Evolutionary conservation across 208 protist species (phyloP).

Genomic region (Trypanosoma congolense): DNA sequence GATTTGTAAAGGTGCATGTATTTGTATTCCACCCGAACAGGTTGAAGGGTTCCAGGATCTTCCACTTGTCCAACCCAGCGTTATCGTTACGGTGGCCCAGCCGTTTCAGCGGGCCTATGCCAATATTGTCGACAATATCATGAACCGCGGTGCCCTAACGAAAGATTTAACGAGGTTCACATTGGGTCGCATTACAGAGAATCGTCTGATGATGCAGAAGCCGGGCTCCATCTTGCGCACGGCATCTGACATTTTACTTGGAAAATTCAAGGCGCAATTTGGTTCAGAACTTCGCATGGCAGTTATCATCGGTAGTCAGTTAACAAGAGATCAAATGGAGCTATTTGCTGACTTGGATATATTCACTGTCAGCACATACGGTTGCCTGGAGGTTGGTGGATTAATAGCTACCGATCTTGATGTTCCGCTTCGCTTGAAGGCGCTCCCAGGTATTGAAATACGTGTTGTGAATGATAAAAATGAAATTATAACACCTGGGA

Average conservation of each 20-base stretch:
- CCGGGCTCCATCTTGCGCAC: constrained; percentile 64
- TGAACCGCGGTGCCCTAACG: constrained; percentile 71
- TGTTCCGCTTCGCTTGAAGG: constrained; percentile 84
- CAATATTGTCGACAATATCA: constrained; percentile 88
- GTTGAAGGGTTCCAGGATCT: constrained; percentile 86
- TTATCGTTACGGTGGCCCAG: constrained; percentile 78
- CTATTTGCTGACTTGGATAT: constrained; percentile 87
- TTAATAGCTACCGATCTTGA: constrained; percentile 86
- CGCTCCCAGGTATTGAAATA: constrained; percentile 83
- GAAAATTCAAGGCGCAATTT: constrained; percentile 89
- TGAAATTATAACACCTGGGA: constrained; percentile 84
- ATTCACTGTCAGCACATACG: constrained; percentile 87
- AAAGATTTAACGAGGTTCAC: constrained; percentile 82
- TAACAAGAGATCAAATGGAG: constrained; percentile 84
- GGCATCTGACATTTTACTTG: constrained; percentile 69
- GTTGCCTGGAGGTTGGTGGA: constrained; percentile 84
- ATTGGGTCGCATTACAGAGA: constrained; percentile 83
- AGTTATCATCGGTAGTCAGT: constrained; percentile 77
- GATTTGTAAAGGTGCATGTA: constrained; percentile 78
- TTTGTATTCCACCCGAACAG: constrained; percentile 86
- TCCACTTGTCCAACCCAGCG: constrained; percentile 76
- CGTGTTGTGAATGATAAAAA: constrained; percentile 89
- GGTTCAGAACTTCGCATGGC: constrained; percentile 77
- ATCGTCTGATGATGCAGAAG: constrained; percentile 82
- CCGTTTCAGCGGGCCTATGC: constrained; percentile 84